Evolutionary conservation across 2,329 filamentous ascomycete species (phyloP), one percentile per base, ranked within the genome.

Genomic region (Epichloe aotearoae): DNA sequence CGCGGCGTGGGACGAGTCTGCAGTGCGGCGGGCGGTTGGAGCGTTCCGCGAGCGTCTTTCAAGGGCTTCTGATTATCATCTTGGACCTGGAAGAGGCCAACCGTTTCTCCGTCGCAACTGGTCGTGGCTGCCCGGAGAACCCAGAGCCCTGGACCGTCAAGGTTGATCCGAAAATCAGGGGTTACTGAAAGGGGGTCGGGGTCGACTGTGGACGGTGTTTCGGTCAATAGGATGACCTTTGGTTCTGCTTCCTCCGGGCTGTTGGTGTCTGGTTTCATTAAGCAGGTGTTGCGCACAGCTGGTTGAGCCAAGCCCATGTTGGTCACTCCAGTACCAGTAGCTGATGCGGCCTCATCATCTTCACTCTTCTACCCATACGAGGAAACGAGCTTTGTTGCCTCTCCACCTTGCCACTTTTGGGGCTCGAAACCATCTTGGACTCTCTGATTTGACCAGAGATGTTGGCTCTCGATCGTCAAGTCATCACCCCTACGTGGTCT

Each of bases 361-460:
- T 48, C 46, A 26, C 23, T 36, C 15, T 40, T 12, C 11, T 15
- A 14, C 17, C 17, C 17, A 23, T 49, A 10, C 15, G 47, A 43
- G 30, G 39, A 33, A n/a, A 38, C n/a, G 5, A 38, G 11, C 34
- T 20, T 20, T 12, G n/a, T 5, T 12, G 30, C 17, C 8, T 38
- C 45, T 14, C 14, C 47, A 5, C 8, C 3, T 19, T 42, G 30
- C 19, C 8, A 20, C 34, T 15, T n/a, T 26, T 26, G 36, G 36
- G 30, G 11, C 33, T 19, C 4, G 26, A 19, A 15, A 7, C 6
- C 40, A 14, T 53, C 41, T 59, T 56, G 45, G 51, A 19, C 10
- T 23, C 23, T 17, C 10, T 17, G 20, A 17, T 11, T 11, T 36
- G 39, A 39, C 50, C 50, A 48, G n/a, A 51, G 19, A 10, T 34